phyloP scores from a whole-genome alignment of 352 stramenopile genomes.

The Phytophthora idaei region DNA sequence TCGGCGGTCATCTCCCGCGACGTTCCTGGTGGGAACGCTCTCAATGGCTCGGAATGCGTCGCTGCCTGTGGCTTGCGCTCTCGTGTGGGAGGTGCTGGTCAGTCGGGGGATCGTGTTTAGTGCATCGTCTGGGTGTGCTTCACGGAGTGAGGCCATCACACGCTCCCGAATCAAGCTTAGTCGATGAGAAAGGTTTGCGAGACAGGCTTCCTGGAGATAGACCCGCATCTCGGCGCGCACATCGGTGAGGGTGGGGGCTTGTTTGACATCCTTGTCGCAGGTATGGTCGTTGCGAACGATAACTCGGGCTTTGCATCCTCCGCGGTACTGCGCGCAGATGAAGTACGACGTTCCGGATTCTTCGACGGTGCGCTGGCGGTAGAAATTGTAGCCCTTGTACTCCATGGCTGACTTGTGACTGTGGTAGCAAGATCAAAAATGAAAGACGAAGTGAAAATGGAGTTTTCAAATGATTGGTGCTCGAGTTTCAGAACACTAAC shows the following conservation, averaged over 20 bases:
- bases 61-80: not conserved
- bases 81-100: conserved; percentile 1
- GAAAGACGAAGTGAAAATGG: not conserved
- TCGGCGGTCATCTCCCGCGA: conserved; percentile 1
- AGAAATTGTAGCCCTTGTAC: conserved; percentile 12
- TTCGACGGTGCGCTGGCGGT: conserved; percentile 2
- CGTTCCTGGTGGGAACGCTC: conserved; percentile 2
- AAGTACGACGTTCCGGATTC: conserved; percentile 8
- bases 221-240: conserved; percentile 4
- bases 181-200: conserved; percentile 2
- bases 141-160: conserved; percentile 1
- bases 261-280: not conserved
- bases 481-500: not conserved
- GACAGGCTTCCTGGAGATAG: conserved; percentile 1
- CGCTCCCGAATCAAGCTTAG: conserved; percentile 10
- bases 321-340: conserved; percentile 1
- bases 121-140: not conserved
- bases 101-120: conserved; percentile 1
- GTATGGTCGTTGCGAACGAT: not conserved
- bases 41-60: conserved; percentile 14
- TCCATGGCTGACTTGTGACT: conserved; percentile 1
- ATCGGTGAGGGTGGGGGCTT: not conserved
- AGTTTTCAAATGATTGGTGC: not conserved
- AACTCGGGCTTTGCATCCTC: not conserved
- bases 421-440: not conserved